Conservation (phyloP, 345 rosid species). For the Corchorus capsularis region DNA sequence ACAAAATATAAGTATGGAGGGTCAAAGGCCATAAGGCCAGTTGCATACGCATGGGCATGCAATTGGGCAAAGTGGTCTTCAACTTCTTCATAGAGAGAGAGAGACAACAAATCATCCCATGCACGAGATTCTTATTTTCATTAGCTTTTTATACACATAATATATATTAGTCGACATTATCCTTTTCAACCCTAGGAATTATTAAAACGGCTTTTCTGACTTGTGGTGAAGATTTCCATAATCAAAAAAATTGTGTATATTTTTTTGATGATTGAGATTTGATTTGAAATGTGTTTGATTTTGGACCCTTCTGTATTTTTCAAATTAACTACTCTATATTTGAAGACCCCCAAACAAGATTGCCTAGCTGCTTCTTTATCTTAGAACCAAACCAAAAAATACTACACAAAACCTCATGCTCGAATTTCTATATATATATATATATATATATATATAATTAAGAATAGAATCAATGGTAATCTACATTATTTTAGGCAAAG, state of each 20-base stretch:
- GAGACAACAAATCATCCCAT: not conserved
- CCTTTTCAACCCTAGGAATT: too few species aligned
- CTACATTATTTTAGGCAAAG: not conserved
- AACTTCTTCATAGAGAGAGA: not conserved
- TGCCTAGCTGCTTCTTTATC: not conserved
- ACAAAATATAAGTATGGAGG: too few species aligned
- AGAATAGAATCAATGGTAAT: too few species aligned
- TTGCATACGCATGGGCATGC: too few species aligned
- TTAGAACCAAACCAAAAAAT: not conserved
- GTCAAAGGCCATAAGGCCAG: too few species aligned
- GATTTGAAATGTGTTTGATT: not conserved
- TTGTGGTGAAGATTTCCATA: not conserved
- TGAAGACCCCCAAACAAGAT: not conserved
- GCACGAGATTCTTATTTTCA: not conserved
- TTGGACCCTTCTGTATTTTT: not conserved
- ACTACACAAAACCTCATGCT: not conserved
- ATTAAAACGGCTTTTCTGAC: too few species aligned
- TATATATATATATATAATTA: not conserved
- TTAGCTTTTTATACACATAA: not conserved
- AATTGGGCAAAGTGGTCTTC: too few species aligned
- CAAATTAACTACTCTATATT: not conserved
- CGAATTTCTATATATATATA: not conserved
- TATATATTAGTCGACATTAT: too few species aligned
- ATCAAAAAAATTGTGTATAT: not conserved
- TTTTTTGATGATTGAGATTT: not conserved